phyloP scores from a whole-genome alignment of 164 flowering plant species.

The Akebia trifoliata region DNA sequence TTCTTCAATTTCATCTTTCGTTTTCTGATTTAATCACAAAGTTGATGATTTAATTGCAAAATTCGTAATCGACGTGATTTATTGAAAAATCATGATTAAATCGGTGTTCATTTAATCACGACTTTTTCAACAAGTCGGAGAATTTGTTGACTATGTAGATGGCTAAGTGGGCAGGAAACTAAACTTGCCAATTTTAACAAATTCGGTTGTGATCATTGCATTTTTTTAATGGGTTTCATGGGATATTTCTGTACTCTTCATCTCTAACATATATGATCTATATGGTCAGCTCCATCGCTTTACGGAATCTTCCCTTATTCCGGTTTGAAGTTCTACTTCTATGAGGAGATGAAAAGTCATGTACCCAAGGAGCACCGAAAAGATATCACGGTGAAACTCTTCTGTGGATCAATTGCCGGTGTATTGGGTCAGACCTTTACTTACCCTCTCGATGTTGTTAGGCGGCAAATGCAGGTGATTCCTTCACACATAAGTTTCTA shows the following conservation, averaged over 20 bases:
- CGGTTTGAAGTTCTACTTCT: slow-evolving; percentile 93
- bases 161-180: no score
- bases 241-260: neutral
- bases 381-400: slow-evolving; percentile 65
- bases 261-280: slow-evolving; percentile 4
- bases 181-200: no score
- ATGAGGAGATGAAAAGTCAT: slow-evolving; percentile 86
- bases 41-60: no score
- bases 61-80: no score
- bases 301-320: slow-evolving; percentile 97
- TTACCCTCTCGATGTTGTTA: slow-evolving; percentile 95
- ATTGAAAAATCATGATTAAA: no score
- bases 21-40: no score
- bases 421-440: slow-evolving; percentile 92
- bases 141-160: no score
- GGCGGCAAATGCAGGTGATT: slow-evolving; percentile 97
- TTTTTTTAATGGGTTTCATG: no score
- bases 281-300: slow-evolving; percentile 85
- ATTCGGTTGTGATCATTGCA: no score
- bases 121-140: no score
- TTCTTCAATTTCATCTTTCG: no score
- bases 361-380: slow-evolving; percentile 76
- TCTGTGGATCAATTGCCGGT: slow-evolving; percentile 92
- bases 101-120: no score
- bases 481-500: neutral